These are phyloP conservation scores for Pseudogymnoascus sp. DNA, from an alignment of 2,329 filamentous ascomycete species.

Conservation along the genomic window DNA sequence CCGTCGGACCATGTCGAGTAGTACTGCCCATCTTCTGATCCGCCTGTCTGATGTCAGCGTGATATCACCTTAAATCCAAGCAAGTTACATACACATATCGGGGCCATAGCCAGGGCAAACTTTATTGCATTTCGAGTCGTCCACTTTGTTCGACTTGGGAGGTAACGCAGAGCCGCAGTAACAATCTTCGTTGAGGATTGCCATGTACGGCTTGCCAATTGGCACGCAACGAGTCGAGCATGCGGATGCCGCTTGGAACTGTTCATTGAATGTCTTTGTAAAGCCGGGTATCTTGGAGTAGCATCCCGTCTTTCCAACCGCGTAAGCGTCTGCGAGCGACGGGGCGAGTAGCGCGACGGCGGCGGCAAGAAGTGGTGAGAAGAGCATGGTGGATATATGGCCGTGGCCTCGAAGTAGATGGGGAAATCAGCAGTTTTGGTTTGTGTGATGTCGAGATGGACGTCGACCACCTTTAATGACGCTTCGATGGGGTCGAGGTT, in stretches of 20 bases:
- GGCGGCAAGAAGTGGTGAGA: background rate
- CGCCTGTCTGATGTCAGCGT: background rate
- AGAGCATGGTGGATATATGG: background rate
- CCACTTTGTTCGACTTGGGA: conserved; percentile 14
- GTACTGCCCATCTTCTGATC: background rate
- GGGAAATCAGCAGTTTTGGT: background rate
- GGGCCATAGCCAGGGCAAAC: conserved; percentile 23
- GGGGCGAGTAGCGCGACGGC: background rate
- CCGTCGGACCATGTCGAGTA: background rate
- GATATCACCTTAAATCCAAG: background rate
- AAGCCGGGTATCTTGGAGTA: background rate
- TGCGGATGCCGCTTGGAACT: conserved; percentile 20
- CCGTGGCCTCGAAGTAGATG: background rate
- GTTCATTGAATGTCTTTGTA: conserved; percentile 17
- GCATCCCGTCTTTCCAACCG: background rate
- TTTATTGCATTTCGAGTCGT: conserved; percentile 18
- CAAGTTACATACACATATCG: conserved; percentile 21
- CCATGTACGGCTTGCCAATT: background rate
- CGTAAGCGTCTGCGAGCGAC: background rate
- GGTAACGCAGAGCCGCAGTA: conserved; percentile 26
- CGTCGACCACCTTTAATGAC: background rate
- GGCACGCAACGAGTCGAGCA: background rate
- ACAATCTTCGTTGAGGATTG: conserved; percentile 20
- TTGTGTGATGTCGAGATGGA: background rate
- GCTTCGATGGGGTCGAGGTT: background rate